These are phyloP conservation scores for Lactarius quietus DNA, from an alignment of 768 basidiomycete species.

Conservation along the genomic window DNA sequence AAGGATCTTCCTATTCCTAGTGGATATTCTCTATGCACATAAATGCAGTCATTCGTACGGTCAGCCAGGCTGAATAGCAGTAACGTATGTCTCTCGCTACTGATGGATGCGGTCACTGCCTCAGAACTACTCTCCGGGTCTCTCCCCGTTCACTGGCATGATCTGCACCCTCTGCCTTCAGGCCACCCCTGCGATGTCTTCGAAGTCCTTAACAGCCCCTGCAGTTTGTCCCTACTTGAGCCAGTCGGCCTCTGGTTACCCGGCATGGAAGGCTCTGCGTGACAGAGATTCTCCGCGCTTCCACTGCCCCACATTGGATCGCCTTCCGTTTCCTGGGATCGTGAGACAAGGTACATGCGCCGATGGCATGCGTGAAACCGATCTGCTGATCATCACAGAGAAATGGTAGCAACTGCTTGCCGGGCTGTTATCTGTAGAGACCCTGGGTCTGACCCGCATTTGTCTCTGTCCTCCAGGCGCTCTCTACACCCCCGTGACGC, in stretches of 20 bases:
- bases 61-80: slow-evolving; percentile 13
- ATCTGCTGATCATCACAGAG: too few relatives aligned
- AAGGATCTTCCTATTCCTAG: neutral
- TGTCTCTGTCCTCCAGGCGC: too few relatives aligned
- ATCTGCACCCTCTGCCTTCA: slow-evolving; percentile 13
- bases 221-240: slow-evolving; percentile 14
- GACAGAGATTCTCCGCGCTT: slow-evolving; percentile 5
- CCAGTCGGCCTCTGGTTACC: neutral
- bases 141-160: too few relatives aligned
- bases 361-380: too few relatives aligned
- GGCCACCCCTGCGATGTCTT: slow-evolving; percentile 8
- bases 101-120: slow-evolving; percentile 19
- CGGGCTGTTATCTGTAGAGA: too few relatives aligned
- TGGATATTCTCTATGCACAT: neutral
- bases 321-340: too few relatives aligned
- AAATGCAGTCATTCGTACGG: too few relatives aligned
- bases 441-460: too few relatives aligned
- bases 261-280: slow-evolving; percentile 3
- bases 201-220: slow-evolving; percentile 10
- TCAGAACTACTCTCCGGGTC: slow-evolving; percentile 13
- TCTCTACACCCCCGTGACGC: too few relatives aligned
- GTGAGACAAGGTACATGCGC: too few relatives aligned
- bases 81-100: slow-evolving; percentile 16
- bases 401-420: too few relatives aligned
- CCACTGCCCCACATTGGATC: slow-evolving; percentile 5